A percentile compares a stretch with the other conserved stretches of the same genome.
Evolutionary conservation across 169 alveolate species (phyloP).

Genomic region (Plasmodium relictum): DNA sequence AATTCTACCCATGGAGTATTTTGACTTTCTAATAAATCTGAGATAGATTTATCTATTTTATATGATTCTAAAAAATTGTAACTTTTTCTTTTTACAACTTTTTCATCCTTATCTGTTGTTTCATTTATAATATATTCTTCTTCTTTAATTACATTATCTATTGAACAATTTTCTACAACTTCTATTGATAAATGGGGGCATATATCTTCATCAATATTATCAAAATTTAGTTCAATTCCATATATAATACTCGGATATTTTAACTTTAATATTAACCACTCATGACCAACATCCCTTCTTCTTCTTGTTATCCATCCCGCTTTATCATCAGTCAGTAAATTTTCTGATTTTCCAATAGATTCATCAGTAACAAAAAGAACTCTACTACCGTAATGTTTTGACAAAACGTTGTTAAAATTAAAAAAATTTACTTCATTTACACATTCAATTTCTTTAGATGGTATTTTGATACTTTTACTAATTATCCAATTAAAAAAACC

Average conservation of each 20-base stretch:
- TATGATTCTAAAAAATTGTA: conserved; percentile 72
- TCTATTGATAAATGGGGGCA: conserved; percentile 75
- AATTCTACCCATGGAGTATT: conserved; percentile 76
- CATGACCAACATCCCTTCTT: conserved; percentile 77
- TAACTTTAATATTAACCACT: conserved; percentile 59
- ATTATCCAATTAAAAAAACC: conserved; percentile 49
- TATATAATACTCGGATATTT: conserved; percentile 65
- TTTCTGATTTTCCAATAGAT: conserved; percentile 60
- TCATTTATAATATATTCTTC: conserved; percentile 70
- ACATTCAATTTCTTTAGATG: conserved; percentile 66
- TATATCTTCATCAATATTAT: conserved; percentile 69
- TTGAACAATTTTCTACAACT: conserved; percentile 32
- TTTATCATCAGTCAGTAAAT: conserved; percentile 48
- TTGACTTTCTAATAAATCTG: conserved; percentile 67
- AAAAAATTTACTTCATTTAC: conserved; percentile 48
- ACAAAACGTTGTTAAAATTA: conserved; percentile 55
- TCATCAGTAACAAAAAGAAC: conserved; percentile 69
- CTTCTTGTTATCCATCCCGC: conserved; percentile 77
- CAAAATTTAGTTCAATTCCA: conserved; percentile 73
- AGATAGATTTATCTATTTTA: conserved; percentile 71
- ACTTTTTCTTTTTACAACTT: conserved; percentile 31
- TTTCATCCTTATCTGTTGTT: conserved; percentile 16
- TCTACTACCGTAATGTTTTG: conserved; percentile 50
- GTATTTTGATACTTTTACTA: conserved; percentile 36
- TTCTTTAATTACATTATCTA: conserved; percentile 59